These are phyloP conservation scores for Talaromyces atroroseus DNA, from an alignment of 2,329 filamentous ascomycete species.

Conservation along the genomic window DNA sequence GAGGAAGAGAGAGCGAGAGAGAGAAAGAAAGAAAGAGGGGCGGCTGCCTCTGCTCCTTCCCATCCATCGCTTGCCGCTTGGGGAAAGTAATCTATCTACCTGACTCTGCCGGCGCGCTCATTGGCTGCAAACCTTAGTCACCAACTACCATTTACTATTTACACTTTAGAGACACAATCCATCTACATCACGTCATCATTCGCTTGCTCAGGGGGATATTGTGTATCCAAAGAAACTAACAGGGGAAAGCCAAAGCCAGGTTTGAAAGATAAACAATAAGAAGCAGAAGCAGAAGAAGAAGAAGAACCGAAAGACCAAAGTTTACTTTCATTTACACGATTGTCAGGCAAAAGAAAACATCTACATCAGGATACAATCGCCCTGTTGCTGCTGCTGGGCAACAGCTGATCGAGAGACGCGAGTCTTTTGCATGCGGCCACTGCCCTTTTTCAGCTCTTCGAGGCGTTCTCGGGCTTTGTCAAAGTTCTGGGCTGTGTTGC, in stretches of 20 bases:
- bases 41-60: no score
- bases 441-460: slow-evolving; percentile 81
- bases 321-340: no score
- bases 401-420: slow-evolving; percentile 77
- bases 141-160: not conserved
- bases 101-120: slow-evolving; percentile 11
- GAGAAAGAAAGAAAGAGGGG: no score
- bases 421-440: slow-evolving; percentile 65
- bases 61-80: slow-evolving; percentile 17
- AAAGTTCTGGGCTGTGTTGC: slow-evolving; percentile 73
- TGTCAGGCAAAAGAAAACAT: not conserved
- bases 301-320: not conserved
- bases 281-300: not conserved
- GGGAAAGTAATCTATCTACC: slow-evolving; percentile 24
- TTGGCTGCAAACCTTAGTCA: no score
- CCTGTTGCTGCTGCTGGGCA: slow-evolving; percentile 71
- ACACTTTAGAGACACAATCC: no score
- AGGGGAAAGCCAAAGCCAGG: not conserved
- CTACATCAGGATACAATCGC: slow-evolving; percentile 83
- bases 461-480: slow-evolving; percentile 87
- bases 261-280: no score
- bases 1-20: no score
- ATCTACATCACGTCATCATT: not conserved
- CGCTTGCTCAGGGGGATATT: not conserved
- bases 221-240: not conserved